Percentiles rank a stretch among this genome's conserved stretches.
Evolutionary conservation across 148 eudicot species (phyloP).

Genomic region (Rhododendron ferrugineum): DNA sequence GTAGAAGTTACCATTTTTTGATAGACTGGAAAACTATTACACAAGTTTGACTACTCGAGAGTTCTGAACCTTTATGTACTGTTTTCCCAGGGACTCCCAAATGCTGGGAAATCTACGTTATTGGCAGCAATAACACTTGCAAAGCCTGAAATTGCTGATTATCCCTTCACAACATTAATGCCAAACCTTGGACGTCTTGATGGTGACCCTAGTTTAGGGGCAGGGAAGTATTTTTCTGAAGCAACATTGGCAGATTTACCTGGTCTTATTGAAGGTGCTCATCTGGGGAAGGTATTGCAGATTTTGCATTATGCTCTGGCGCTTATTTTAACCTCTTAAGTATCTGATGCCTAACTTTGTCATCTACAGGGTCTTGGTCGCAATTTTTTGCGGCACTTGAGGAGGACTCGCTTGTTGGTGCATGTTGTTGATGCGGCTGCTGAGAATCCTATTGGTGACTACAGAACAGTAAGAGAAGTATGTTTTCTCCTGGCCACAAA

Average conservation of each 20-base stretch:
- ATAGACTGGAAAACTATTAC: not conserved
- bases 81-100: slow-evolving; percentile 78
- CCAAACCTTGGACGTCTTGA: slow-evolving; percentile 96
- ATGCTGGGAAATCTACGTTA: slow-evolving; percentile 97
- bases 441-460: slow-evolving; percentile 77
- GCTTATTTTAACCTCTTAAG: not conserved
- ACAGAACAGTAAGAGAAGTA: slow-evolving; percentile 93
- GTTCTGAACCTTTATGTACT: not conserved
- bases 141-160: slow-evolving; percentile 95
- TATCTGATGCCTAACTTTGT: slow-evolving; percentile 9
- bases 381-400: slow-evolving; percentile 84
- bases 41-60: not conserved
- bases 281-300: slow-evolving; percentile 81
- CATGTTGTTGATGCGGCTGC: slow-evolving; percentile 96
- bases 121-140: slow-evolving; percentile 84
- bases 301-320: slow-evolving; percentile 8
- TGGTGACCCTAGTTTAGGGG: slow-evolving; percentile 91
- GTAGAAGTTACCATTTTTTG: not conserved
- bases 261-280: slow-evolving; percentile 94
- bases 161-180: slow-evolving; percentile 98
- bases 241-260: slow-evolving; percentile 96
- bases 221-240: slow-evolving; percentile 71
- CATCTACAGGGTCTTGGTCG: slow-evolving; percentile 86
- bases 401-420: slow-evolving; percentile 87
- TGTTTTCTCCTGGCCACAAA: slow-evolving; percentile 6